These are phyloP conservation scores for Ulota crispa DNA, from an alignment of 225 moss, liverwort and hornwort species.

Conservation along the genomic window DNA sequence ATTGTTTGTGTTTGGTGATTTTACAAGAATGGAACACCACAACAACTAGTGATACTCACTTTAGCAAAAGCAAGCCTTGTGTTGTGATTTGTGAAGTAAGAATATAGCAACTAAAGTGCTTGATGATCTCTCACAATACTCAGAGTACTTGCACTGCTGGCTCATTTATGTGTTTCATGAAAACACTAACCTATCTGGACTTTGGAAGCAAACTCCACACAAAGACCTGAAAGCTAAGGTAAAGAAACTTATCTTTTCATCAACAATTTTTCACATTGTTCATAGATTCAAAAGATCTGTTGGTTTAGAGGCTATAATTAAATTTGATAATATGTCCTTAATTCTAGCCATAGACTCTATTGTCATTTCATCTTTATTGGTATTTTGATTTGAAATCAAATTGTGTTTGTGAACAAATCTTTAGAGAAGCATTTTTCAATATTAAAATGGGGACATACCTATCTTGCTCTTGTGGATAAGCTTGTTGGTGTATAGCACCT, in stretches of 20 bases:
- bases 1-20: too few relatives aligned
- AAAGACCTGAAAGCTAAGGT: conserved; percentile 98
- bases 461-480: too few relatives aligned
- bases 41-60: too few relatives aligned
- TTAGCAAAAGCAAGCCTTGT: too few relatives aligned
- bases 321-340: neutral
- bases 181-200: conserved; percentile 90
- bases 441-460: too few relatives aligned
- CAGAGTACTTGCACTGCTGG: too few relatives aligned
- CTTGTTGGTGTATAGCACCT: neutral
- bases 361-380: neutral
- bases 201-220: conserved; percentile 97
- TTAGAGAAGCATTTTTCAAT: too few relatives aligned
- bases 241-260: conserved; percentile 11
- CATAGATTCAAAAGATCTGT: neutral
- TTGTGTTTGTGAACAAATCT: neutral
- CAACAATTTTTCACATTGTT: neutral
- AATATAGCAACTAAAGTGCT: too few relatives aligned
- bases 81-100: too few relatives aligned
- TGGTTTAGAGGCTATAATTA: neutral
- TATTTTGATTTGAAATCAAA: neutral
- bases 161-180: too few relatives aligned
- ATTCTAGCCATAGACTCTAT: neutral
- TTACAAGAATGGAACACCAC: too few relatives aligned
- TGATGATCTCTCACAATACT: too few relatives aligned